Evolutionary conservation across 768 basidiomycete species (phyloP).

Genomic region (Termitomyces sp.): DNA sequence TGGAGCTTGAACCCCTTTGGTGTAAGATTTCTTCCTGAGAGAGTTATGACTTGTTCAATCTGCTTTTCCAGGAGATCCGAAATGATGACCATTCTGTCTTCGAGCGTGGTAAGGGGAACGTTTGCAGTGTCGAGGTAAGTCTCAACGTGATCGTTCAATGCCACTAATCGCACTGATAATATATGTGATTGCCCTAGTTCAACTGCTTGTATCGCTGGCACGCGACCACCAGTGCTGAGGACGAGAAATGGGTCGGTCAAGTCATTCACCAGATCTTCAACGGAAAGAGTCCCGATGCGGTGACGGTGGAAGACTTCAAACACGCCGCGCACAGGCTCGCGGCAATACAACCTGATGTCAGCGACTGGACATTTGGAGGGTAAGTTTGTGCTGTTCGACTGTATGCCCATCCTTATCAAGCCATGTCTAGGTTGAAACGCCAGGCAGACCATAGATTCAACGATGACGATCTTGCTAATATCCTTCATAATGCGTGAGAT

Average conservation of each 20-base stretch:
- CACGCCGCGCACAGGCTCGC: conserved; percentile 32
- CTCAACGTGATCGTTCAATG: not conserved
- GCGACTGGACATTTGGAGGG: conserved; percentile 66
- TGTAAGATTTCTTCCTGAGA: conserved; percentile 25
- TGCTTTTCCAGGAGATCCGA: conserved; percentile 51
- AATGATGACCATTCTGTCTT: conserved; percentile 56
- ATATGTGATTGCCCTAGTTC: conserved; percentile 40
- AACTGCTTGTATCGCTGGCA: conserved; percentile 86
- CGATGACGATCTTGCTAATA: conserved; percentile 62
- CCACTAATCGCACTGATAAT: not conserved
- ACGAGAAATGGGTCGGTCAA: conserved; percentile 61
- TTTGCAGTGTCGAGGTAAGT: conserved; percentile 73
- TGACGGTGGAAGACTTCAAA: conserved; percentile 47
- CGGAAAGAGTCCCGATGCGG: conserved; percentile 41
- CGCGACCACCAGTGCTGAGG: conserved; percentile 65
- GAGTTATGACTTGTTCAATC: not conserved
- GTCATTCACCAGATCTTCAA: conserved; percentile 50
- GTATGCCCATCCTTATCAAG: not conserved
- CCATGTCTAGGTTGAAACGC: conserved; percentile 45
- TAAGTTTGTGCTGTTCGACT: conserved; percentile 21
- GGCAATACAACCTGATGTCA: conserved; percentile 35
- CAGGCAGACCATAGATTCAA: conserved; percentile 56
- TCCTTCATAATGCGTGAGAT: conserved; percentile 62
- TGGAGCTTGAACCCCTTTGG: conserved; percentile 78
- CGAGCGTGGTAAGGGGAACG: conserved; percentile 77